Percentiles rank a stretch among this genome's conserved stretches.
phyloP scores from a whole-genome alignment of 495 filamentous ascomycete species.

The Penicillium flavigenum region DNA sequence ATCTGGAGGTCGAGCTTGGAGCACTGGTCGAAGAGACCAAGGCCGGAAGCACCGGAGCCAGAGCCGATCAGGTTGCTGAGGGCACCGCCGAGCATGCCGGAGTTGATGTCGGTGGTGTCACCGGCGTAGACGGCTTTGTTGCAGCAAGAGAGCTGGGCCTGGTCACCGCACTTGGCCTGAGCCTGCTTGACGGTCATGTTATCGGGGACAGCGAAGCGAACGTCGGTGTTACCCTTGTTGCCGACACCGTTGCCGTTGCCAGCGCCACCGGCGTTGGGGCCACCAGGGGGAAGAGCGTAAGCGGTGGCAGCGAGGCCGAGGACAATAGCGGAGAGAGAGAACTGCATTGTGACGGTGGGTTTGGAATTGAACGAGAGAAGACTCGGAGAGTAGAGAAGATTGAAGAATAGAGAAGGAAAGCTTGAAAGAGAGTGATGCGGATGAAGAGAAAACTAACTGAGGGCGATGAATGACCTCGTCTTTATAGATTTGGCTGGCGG shows the following conservation, averaged over 20 bases:
- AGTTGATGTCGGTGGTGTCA: slow-evolving; percentile 34
- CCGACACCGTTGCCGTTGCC: slow-evolving; percentile 22
- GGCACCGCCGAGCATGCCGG: slow-evolving; percentile 32
- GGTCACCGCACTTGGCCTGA: slow-evolving; percentile 47
- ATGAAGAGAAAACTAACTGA: slow-evolving; percentile 29
- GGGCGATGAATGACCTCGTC: slow-evolving; percentile 22
- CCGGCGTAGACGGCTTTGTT: slow-evolving; percentile 49
- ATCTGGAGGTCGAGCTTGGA: slow-evolving; percentile 33
- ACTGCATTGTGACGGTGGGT: slow-evolving; percentile 43
- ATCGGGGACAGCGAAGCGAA: slow-evolving; percentile 37
- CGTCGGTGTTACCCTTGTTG: slow-evolving; percentile 34
- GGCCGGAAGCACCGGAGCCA: slow-evolving; percentile 34
- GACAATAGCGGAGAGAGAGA: slow-evolving; percentile 30
- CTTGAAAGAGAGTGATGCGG: slow-evolving; percentile 33
- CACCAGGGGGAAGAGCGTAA: slow-evolving; percentile 26
- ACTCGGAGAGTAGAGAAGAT: slow-evolving; percentile 28
- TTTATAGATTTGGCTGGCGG: slow-evolving; percentile 42
- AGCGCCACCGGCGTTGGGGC: slow-evolving; percentile 9
- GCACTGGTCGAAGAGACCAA: slow-evolving; percentile 43
- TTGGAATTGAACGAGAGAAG: slow-evolving; percentile 37
- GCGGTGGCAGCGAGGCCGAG: slow-evolving; percentile 34
- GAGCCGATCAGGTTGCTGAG: slow-evolving; percentile 33
- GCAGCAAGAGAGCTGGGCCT: slow-evolving; percentile 49
- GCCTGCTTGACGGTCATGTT: slow-evolving; percentile 50
- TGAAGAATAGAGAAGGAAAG: slow-evolving; percentile 30